A percentile compares a stretch with the other conserved stretches of the same genome.
These are phyloP conservation scores for Tuber borchii DNA, from an alignment of 495 filamentous ascomycete genomes.

Conservation along the genomic window DNA sequence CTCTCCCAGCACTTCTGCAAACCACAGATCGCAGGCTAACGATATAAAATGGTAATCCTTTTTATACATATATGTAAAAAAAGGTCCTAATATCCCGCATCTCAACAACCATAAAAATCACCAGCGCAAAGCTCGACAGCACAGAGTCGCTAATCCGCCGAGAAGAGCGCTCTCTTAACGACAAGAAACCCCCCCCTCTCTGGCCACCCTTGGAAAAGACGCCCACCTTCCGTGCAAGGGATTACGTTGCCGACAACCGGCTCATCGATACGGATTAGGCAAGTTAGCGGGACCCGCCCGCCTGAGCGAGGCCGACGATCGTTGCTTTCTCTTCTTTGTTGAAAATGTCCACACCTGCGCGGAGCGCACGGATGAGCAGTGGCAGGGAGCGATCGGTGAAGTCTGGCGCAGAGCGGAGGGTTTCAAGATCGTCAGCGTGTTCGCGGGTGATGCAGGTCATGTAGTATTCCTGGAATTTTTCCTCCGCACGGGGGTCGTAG, in stretches of 20 bases:
- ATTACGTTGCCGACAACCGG: conserved; percentile 31
- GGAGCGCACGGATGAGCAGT: conserved; percentile 59
- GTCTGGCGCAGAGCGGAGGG: conserved; percentile 58
- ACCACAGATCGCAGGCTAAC: neutral
- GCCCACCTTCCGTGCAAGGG: conserved; percentile 33
- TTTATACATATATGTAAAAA: neutral
- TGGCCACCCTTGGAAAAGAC: conserved; percentile 36
- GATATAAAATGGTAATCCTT: neutral
- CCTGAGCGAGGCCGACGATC: conserved; percentile 12
- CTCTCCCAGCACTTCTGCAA: neutral
- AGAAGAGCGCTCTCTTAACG: conserved; percentile 37
- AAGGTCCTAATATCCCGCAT: conserved; percentile 33
- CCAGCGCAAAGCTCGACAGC: conserved; percentile 36
- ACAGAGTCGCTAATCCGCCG: conserved; percentile 38
- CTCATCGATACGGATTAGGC: neutral
- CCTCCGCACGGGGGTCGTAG: conserved; percentile 44
- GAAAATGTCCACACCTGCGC: conserved; percentile 51
- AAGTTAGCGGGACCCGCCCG: neutral
- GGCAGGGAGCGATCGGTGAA: conserved; percentile 58
- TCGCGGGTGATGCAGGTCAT: conserved; percentile 58
- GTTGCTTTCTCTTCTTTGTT: conserved; percentile 31
- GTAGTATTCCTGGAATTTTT: conserved; percentile 58
- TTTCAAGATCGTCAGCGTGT: conserved; percentile 66
- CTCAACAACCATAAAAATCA: conserved; percentile 39
- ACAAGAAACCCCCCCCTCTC: conserved; percentile 35